Evolutionary conservation across 768 basidiomycete species (phyloP).

Genomic region (Myochromella boudieri): DNA sequence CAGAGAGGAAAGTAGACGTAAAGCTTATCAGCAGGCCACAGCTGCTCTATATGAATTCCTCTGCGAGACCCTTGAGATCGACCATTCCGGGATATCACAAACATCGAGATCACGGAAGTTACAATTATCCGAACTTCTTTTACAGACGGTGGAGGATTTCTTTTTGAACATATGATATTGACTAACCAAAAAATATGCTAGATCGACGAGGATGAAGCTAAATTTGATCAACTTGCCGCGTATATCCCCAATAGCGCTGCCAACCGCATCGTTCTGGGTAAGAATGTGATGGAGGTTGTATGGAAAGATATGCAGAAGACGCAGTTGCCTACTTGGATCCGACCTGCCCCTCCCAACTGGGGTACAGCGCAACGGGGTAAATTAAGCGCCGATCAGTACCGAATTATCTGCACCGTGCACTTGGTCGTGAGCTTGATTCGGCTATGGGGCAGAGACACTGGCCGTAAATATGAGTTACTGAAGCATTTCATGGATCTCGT

Average conservation of each 20-base stretch:
- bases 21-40: not conserved
- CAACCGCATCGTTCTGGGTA: constrained; percentile 24
- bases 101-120: too few relatives aligned
- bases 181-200: not conserved
- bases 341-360: too few relatives aligned
- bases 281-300: constrained; percentile 25
- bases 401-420: constrained; percentile 28
- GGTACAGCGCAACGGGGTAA: constrained; percentile 24
- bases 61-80: constrained; percentile 11
- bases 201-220: constrained; percentile 1
- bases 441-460: constrained; percentile 27
- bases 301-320: constrained; percentile 25
- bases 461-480: constrained; percentile 18
- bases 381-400: constrained; percentile 36
- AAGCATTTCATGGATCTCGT: constrained; percentile 31
- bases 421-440: constrained; percentile 32
- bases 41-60: not conserved
- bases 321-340: constrained; percentile 26
- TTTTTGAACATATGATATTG: not conserved
- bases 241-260: not conserved
- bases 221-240: not conserved
- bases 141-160: constrained; percentile 1
- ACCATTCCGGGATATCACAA: constrained; percentile 1
- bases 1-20: not conserved
- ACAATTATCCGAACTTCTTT: constrained; percentile 10